phyloP scores from a whole-genome alignment of 1,284 basidiomycete species.

The Boletus subluridellus region DNA sequence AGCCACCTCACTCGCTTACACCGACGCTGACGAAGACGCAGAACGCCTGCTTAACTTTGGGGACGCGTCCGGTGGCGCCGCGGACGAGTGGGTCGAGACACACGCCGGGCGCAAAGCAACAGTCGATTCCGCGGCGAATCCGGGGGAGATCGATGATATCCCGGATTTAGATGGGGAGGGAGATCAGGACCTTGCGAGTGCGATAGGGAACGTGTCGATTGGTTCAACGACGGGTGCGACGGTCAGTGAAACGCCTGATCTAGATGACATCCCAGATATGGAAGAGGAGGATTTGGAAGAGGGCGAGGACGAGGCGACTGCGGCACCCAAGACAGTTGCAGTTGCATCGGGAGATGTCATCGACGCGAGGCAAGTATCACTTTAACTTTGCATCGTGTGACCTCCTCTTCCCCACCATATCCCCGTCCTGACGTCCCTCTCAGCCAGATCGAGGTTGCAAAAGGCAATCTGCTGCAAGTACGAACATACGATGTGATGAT shows the following conservation, averaged over 20 bases:
- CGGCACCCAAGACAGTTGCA: slow-evolving; percentile 51
- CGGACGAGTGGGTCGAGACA: slow-evolving; percentile 85
- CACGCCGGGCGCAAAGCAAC: slow-evolving; percentile 67
- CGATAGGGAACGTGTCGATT: slow-evolving; percentile 40
- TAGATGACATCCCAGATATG: slow-evolving; percentile 93
- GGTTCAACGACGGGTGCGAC: slow-evolving; percentile 43
- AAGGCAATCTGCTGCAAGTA: slow-evolving; percentile 87
- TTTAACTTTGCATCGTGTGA: background rate
- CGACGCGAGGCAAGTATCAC: slow-evolving; percentile 39
- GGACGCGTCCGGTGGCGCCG: slow-evolving; percentile 58
- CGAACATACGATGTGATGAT: slow-evolving; percentile 99
- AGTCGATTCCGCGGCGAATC: slow-evolving; percentile 50
- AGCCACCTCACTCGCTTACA: slow-evolving; percentile 89
- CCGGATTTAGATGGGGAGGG: slow-evolving; percentile 72
- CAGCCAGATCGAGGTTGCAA: slow-evolving; percentile 61
- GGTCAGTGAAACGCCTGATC: slow-evolving; percentile 62
- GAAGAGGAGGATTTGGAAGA: slow-evolving; percentile 79
- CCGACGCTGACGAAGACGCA: slow-evolving; percentile 91
- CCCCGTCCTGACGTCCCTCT: slow-evolving; percentile 1
- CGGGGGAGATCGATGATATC: slow-evolving; percentile 73
- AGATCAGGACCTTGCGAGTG: slow-evolving; percentile 41
- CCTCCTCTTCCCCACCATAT: background rate
- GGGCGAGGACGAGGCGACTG: slow-evolving; percentile 80
- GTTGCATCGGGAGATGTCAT: slow-evolving; percentile 35
- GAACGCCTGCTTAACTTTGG: slow-evolving; percentile 82